Conservation (phyloP, 2,329 filamentous ascomycete species). For the Hypoxylon sp. region DNA sequence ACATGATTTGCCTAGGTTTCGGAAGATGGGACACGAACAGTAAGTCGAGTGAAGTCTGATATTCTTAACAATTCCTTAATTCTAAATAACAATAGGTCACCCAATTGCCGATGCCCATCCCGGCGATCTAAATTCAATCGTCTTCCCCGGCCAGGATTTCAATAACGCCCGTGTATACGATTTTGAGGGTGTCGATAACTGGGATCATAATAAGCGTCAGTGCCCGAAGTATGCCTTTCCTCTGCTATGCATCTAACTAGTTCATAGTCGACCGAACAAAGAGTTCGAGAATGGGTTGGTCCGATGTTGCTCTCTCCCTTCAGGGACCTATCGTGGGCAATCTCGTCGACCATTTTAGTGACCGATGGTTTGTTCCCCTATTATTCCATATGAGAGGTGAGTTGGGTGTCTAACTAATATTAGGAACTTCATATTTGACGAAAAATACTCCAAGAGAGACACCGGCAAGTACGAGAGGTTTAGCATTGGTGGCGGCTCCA, state of each 20-base stretch:
- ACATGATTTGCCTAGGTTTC: constrained; percentile 63
- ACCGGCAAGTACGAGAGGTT: constrained; percentile 59
- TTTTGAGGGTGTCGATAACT: constrained; percentile 79
- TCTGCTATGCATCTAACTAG: constrained; percentile 20
- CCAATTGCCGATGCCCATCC: constrained; percentile 86
- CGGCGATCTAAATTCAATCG: constrained; percentile 74
- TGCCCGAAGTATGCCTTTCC: background rate
- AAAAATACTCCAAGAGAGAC: constrained; percentile 73
- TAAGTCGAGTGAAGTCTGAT: constrained; percentile 42
- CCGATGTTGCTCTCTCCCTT: constrained; percentile 81
- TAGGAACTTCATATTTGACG: constrained; percentile 83
- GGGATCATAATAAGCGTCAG: constrained; percentile 80
- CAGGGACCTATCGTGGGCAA: constrained; percentile 78
- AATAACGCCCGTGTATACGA: constrained; percentile 89
- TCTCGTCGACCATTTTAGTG: constrained; percentile 79
- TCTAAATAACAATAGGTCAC: constrained; percentile 59
- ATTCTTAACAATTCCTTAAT: background rate
- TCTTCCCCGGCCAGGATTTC: constrained; percentile 92
- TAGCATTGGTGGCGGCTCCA: constrained; percentile 19
- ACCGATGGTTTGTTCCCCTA: constrained; percentile 69
- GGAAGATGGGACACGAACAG: constrained; percentile 89
- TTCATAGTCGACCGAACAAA: constrained; percentile 73
- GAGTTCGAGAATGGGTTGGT: constrained; percentile 91
- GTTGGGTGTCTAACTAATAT: constrained; percentile 27
- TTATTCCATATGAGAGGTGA: too few relatives aligned